Conservation (phyloP, 208 protist genomes). For the Crithidia fasciculata region DNA sequence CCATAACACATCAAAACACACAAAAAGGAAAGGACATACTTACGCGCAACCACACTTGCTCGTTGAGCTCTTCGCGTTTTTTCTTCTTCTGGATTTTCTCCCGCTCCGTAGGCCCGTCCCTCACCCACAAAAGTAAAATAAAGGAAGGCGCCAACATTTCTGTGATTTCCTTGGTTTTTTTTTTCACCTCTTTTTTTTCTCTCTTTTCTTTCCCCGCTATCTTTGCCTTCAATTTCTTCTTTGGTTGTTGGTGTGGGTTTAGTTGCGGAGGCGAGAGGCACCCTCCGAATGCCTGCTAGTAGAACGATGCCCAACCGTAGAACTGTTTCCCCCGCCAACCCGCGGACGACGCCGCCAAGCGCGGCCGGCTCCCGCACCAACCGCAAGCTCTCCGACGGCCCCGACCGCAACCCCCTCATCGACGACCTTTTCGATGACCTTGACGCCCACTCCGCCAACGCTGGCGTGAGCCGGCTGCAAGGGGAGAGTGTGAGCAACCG, state of each 20-base stretch:
- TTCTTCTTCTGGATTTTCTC: too few relatives aligned
- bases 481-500: conserved; percentile 22
- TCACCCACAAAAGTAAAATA: too few relatives aligned
- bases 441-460: neutral
- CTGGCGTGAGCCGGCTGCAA: conserved; percentile 1
- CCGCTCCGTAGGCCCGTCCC: too few relatives aligned
- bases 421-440: conserved; percentile 46
- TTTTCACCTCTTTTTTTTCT: conserved; percentile 4
- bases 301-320: conserved; percentile 9
- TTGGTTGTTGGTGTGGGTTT: neutral
- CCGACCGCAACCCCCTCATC: conserved; percentile 43
- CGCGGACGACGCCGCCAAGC: neutral
- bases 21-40: too few relatives aligned
- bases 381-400: neutral
- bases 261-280: too few relatives aligned
- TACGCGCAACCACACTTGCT: too few relatives aligned
- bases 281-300: conserved; percentile 7
- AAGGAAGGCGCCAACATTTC: too few relatives aligned
- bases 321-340: conserved; percentile 5
- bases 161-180: conserved; percentile 13
- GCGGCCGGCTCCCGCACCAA: neutral
- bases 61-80: too few relatives aligned
- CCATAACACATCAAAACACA: too few relatives aligned
- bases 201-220: neutral
- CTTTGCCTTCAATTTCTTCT: neutral